phyloP scores from a whole-genome alignment of 768 basidiomycete genomes.

The Candolleomyces aberdarensis region DNA sequence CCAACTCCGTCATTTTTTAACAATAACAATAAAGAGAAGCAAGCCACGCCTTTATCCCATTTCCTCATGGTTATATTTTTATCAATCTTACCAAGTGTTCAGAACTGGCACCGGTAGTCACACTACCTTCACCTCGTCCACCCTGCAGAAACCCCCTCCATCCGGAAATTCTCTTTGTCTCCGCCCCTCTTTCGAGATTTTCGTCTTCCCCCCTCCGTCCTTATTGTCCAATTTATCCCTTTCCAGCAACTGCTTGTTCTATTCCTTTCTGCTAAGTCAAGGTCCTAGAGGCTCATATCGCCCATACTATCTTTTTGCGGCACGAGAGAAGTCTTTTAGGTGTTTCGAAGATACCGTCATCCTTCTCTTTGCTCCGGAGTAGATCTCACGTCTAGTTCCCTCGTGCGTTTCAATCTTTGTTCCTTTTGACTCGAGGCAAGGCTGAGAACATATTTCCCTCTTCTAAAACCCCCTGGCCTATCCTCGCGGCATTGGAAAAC shows the following conservation, averaged over 20 bases:
- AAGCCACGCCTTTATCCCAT: neutral
- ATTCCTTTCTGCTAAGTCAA: neutral
- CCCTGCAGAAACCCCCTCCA: neutral
- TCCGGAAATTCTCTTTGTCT: conserved; percentile 8
- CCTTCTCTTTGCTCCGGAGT: neutral
- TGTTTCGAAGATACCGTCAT: neutral
- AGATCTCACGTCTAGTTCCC: neutral
- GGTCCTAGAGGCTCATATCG: neutral
- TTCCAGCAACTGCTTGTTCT: neutral
- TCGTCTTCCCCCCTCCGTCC: neutral
- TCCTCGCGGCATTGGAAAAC: neutral
- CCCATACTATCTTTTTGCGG: conserved; percentile 1
- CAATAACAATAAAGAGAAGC: conserved; percentile 11
- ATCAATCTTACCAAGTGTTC: conserved; percentile 4
- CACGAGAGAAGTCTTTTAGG: conserved; percentile 3
- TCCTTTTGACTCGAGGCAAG: neutral
- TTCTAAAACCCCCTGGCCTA: neutral
- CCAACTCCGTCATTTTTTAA: neutral
- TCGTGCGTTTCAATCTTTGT: neutral
- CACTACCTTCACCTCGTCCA: neutral
- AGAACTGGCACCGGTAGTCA: conserved; percentile 9
- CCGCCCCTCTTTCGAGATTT: conserved; percentile 10
- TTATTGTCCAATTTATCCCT: conserved; percentile 4
- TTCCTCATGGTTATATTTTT: conserved; percentile 7
- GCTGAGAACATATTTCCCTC: neutral